These are phyloP conservation scores for Kwoniella pini DNA, from an alignment of 768 basidiomycete species.

Conservation along the genomic window DNA sequence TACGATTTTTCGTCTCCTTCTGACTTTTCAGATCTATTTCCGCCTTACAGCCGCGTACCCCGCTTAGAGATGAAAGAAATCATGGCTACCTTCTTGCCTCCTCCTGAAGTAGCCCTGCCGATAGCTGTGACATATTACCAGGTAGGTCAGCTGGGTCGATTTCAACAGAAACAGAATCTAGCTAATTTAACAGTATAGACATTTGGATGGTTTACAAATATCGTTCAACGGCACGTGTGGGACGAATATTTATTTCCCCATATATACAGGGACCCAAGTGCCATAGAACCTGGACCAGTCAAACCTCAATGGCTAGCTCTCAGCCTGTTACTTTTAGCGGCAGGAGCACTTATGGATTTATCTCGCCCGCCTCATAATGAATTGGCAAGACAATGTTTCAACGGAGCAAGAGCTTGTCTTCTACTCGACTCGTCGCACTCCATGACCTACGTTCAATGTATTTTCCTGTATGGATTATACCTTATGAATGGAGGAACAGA, in stretches of 20 bases:
- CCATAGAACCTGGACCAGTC: background rate
- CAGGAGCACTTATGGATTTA: constrained; percentile 24
- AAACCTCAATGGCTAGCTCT: constrained; percentile 24
- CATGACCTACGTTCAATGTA: constrained; percentile 21
- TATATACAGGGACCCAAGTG: constrained; percentile 10
- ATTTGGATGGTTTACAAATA: constrained; percentile 27
- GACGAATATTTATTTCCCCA: constrained; percentile 13
- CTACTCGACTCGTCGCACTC: constrained; percentile 23
- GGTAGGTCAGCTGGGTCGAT: background rate
- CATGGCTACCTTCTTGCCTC: constrained; percentile 11
- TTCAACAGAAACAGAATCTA: background rate
- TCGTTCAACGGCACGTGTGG: constrained; percentile 17
- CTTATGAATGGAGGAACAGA: constrained; percentile 28
- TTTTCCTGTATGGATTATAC: constrained; percentile 22
- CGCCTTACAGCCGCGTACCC: constrained; percentile 2
- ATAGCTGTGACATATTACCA: constrained; percentile 21
- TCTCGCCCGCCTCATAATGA: constrained; percentile 15
- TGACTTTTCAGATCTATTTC: constrained; percentile 15
- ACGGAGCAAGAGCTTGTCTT: constrained; percentile 21
- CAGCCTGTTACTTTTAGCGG: constrained; percentile 16
- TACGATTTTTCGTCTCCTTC: constrained; percentile 11
- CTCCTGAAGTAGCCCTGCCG: background rate
- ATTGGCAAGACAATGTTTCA: constrained; percentile 5
- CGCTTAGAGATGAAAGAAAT: constrained; percentile 13
- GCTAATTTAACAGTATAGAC: constrained; percentile 1